These are phyloP conservation scores for Phytophthora cryptogea DNA, from an alignment of 352 stramenopile species.

Conservation along the genomic window DNA sequence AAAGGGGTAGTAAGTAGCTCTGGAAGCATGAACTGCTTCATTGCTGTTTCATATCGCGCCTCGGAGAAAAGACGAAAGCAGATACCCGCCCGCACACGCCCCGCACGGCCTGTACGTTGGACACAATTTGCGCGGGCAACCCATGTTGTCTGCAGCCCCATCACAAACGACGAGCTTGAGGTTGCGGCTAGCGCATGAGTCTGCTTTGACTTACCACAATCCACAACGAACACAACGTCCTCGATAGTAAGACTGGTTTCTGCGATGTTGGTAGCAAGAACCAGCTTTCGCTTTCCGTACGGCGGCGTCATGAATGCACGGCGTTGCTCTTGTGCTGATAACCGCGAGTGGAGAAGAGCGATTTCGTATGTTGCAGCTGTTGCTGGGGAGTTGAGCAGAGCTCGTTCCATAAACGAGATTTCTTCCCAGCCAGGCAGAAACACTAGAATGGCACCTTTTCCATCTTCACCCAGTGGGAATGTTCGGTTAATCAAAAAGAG, in stretches of 20 bases:
- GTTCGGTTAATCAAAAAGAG: constrained; percentile 64
- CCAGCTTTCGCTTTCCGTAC: constrained; percentile 71
- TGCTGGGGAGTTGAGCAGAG: constrained; percentile 57
- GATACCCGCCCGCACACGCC: constrained; percentile 92
- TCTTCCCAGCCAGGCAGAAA: constrained; percentile 86
- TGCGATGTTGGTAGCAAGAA: constrained; percentile 95
- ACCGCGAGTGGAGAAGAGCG: constrained; percentile 70
- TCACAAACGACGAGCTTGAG: constrained; percentile 85
- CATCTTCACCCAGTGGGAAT: constrained; percentile 52
- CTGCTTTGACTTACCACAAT: constrained; percentile 87
- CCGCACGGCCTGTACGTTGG: constrained; percentile 93
- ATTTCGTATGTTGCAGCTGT: constrained; percentile 65
- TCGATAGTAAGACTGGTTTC: constrained; percentile 98
- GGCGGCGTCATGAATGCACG: constrained; percentile 69
- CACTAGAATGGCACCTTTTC: constrained; percentile 79
- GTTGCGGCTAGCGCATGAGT: constrained; percentile 61
- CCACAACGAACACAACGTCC: constrained; percentile 91
- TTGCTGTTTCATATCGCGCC: constrained; percentile 58
- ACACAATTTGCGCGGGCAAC: constrained; percentile 85
- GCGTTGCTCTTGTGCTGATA: constrained; percentile 74
- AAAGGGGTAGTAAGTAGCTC: constrained; percentile 75
- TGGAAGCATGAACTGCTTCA: constrained; percentile 80
- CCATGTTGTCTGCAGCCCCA: constrained; percentile 89
- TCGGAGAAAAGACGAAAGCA: constrained; percentile 90
- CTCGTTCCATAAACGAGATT: constrained; percentile 78